Base-by-base conservation (phyloP, 192 early-diverging fungal genomes). In the Cladochytrium replicatum region DNA sequence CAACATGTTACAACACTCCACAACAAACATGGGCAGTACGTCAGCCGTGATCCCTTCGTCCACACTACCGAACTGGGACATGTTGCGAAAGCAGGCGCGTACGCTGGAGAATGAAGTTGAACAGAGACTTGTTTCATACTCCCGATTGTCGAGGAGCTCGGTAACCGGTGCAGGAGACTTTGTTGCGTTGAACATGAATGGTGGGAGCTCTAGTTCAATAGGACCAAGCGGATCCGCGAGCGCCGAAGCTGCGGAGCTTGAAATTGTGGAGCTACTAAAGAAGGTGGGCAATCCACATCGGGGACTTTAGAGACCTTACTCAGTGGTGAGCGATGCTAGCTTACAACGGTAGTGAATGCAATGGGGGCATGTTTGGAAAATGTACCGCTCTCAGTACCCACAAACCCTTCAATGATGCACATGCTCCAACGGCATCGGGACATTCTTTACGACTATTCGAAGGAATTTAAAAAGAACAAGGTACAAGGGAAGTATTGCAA, bases 401-500 rank as follows among this genome's bases (percentile, higher is more conserved):
- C 72, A 3, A 82, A 73, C 23, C 62, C 78, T n/a, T 69, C 77
- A 19, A 82, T 80, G 71, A 67, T 81, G 32, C 85, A 86, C 51
- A 66, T 84, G 58, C 57, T 89, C 0, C 81, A 86, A 57, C 55
- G 84, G 28, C 85, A 89, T 48, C 67, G 79, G 21, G 84, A 88
- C 43, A 87, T 85, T 32, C 60, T 84, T 5, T 86, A 82, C 46
- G 84, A 89, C 48, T 86, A 81, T 54, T 74, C 71, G n/a, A 83
- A 77, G 43, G 86, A 89, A 48, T 86, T 82, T 58, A 71, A 78
- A 46, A 78, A 74, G 47, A 79, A 76, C 43, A 82, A 80, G 61
- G 81, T 83, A 23, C 6, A 32, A 30, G 21, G 17, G 43, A 0
- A 13, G 13, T n/a, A 44, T 44, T 23, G 13, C 19, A 26, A 13